Evolutionary conservation across 306 rosid genomes (phyloP), one percentile per base, ranked within the genome.

Genomic region (Arachis stenosperma): DNA sequence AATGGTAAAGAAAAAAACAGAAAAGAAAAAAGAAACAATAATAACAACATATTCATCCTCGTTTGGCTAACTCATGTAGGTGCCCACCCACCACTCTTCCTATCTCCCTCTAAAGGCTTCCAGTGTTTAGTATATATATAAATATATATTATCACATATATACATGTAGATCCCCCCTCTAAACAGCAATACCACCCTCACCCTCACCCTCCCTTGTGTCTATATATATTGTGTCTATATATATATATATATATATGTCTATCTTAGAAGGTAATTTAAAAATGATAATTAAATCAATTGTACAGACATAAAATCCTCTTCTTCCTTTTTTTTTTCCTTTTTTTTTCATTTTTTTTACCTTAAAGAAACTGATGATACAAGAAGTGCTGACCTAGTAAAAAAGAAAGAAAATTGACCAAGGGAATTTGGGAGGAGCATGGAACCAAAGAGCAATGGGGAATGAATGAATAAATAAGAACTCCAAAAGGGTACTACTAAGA

Each of bases 361-460:
- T 70, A 52, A 79, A 39, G 80, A 67, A 79, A 76, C 66, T 71
- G 62, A 73, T 48, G 75, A 76, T 78, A 78, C 82, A 83, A 79
- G 78, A 75, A 79, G 66, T 73, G 71, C 82, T 64, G 82, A 71
- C 80, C 89, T 74, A 78, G 69, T 30, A 75, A 63, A 78, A 76
- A 40, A 77, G 67, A 57, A 67, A 30, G 63, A 52, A 48, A 69
- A 46, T 58, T 12, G 71, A 57, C 74, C 14, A 79, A 71, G 58
- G 86, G 88, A 73, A 77, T 75, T 60, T 82, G 80, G 79, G 69
- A 53, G 67, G 76, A 75, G 77, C 70, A 70, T 79, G 89, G 94
- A 89, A 83, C 92, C 92, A 84, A 80, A 85, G 88, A 84, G 86
- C 87, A 86, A 89, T 91, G 88, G 58, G 89, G 87, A 93, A 93